A percentile compares a stretch with the other conserved stretches of the same genome.
These are phyloP conservation scores for Eimeria acervulina DNA, from an alignment of 169 alveolate genomes.

Conservation along the genomic window DNA sequence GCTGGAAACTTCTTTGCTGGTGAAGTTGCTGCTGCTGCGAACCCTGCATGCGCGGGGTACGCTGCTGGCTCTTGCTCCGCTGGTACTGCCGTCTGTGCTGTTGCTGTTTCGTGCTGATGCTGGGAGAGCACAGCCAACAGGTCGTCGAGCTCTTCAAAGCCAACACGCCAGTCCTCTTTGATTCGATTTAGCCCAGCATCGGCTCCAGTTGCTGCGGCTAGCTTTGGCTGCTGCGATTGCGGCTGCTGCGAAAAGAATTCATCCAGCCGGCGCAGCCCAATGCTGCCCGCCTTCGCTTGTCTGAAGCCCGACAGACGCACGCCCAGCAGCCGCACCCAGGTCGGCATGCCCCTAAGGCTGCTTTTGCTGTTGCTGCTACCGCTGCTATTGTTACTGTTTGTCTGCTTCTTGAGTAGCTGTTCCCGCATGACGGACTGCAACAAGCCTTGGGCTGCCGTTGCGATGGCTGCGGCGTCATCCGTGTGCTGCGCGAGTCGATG, in stretches of 20 bases:
- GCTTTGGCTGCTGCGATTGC: slow-evolving; percentile 37
- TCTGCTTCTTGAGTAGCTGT: slow-evolving; percentile 57
- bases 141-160: slow-evolving; percentile 72
- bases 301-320: slow-evolving; percentile 70
- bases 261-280: slow-evolving; percentile 57
- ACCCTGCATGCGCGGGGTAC: not conserved
- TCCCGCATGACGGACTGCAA: slow-evolving; percentile 72
- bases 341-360: not conserved
- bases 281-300: slow-evolving; percentile 58
- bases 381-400: slow-evolving; percentile 13
- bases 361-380: not conserved
- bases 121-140: slow-evolving; percentile 59
- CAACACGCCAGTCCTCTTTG: slow-evolving; percentile 24
- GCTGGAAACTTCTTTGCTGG: not conserved
- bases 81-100: not conserved
- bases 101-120: slow-evolving; percentile 18
- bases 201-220: not conserved
- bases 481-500: slow-evolving; percentile 67
- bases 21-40: slow-evolving; percentile 21
- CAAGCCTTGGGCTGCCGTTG: slow-evolving; percentile 71
- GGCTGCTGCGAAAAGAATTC: slow-evolving; percentile 69
- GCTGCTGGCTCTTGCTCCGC: slow-evolving; percentile 46
- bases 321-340: slow-evolving; percentile 70
- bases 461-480: slow-evolving; percentile 26
- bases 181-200: not conserved